Conservation (phyloP, 352 stramenopile species). For the Pythium biforme region DNA sequence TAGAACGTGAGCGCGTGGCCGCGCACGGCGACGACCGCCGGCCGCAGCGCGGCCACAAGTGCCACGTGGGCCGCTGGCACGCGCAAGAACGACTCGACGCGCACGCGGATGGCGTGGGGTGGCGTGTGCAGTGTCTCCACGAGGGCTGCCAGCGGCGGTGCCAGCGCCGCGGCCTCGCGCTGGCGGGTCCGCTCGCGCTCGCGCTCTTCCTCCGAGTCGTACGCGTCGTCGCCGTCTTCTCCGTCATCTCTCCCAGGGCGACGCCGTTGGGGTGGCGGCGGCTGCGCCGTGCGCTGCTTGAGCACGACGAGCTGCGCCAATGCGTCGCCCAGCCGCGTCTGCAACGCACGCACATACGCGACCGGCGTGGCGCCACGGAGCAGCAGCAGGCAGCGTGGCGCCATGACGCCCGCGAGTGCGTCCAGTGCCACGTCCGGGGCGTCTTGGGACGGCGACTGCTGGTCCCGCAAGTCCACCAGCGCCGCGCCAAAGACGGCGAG, state of each 20-base stretch:
- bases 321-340: conserved; percentile 30
- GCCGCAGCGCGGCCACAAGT: conserved; percentile 23
- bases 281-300: conserved; percentile 31
- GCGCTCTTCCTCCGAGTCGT: conserved; percentile 57
- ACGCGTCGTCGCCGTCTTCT: conserved; percentile 40
- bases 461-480: conserved; percentile 16
- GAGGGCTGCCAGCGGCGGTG: conserved; percentile 34
- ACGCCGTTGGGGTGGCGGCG: conserved; percentile 15
- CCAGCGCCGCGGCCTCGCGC: conserved; percentile 30
- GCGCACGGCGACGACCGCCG: conserved; percentile 33
- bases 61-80: conserved; percentile 10
- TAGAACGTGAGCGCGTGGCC: conserved; percentile 56
- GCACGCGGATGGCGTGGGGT: background rate
- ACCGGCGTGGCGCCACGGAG: conserved; percentile 20
- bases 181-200: conserved; percentile 24
- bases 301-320: conserved; percentile 43
- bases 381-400: conserved; percentile 41
- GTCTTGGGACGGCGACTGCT: background rate
- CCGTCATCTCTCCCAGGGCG: too few relatives aligned
- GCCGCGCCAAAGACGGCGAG: background rate
- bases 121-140: conserved; percentile 17
- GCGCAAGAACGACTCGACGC: conserved; percentile 27
- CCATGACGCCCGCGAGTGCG: background rate
- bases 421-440: conserved; percentile 2
- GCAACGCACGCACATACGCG: conserved; percentile 34